Percentiles rank a stretch among this genome's conserved stretches.
phyloP scores from a whole-genome alignment of 2,329 filamentous ascomycete species.

The Mollisiaceae sp. region DNA sequence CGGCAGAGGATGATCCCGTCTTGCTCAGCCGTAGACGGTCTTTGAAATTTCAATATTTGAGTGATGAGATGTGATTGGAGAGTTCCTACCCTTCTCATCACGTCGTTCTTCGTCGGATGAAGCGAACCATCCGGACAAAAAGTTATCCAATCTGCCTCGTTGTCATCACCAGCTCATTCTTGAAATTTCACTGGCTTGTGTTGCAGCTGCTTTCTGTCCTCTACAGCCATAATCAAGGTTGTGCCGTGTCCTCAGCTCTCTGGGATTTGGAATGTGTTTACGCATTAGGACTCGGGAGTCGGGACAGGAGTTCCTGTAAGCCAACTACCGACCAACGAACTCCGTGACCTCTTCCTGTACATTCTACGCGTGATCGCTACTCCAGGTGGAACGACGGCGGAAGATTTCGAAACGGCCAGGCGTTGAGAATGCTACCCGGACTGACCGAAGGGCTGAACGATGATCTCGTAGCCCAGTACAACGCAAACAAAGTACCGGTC shows the following conservation, averaged over 20 bases:
- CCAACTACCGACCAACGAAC: no score
- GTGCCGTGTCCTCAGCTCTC: slow-evolving; percentile 1
- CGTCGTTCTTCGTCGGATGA: background rate
- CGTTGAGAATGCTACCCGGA: background rate
- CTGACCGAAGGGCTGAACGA: background rate
- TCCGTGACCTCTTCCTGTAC: background rate
- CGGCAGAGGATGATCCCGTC: background rate
- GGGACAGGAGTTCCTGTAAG: background rate
- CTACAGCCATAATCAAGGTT: no score
- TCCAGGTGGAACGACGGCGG: background rate
- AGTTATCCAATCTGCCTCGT: background rate
- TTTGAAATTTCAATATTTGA: background rate
- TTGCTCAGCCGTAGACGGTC: background rate
- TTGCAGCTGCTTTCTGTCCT: background rate
- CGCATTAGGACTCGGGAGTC: background rate
- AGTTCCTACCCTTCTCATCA: background rate
- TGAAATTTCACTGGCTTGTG: background rate
- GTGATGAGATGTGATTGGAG: slow-evolving; percentile 2
- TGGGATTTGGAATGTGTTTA: background rate
- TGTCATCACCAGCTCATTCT: background rate
- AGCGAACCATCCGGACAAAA: background rate
- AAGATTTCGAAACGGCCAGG: background rate
- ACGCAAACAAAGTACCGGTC: background rate
- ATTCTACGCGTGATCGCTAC: background rate
- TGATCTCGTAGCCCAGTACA: background rate